Evolutionary conservation across 1,284 basidiomycete species (phyloP).

Genomic region (Bondarzewia mesenterica): DNA sequence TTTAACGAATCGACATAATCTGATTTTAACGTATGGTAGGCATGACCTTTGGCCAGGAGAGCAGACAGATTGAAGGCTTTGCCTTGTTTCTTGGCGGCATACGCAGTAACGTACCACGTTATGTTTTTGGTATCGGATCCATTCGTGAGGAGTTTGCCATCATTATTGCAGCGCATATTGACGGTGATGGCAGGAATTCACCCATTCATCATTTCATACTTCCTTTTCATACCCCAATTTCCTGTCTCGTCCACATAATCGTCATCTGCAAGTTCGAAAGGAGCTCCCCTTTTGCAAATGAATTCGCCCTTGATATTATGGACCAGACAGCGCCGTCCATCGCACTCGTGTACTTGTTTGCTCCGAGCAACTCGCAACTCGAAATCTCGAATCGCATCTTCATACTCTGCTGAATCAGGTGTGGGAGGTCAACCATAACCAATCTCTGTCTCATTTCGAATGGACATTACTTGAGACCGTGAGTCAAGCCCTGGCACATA

Average conservation of each 20-base stretch:
- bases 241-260: conserved; percentile 17
- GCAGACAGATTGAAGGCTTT: conserved; percentile 21
- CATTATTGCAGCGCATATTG: conserved; percentile 24
- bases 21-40: conserved; percentile 14
- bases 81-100: conserved; percentile 20
- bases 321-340: conserved; percentile 16
- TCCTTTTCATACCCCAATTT: conserved; percentile 15
- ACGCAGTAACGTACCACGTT: conserved; percentile 9
- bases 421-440: background rate
- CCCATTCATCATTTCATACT: conserved; percentile 19
- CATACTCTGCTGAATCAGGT: background rate
- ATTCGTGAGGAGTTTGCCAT: conserved; percentile 27
- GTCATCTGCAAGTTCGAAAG: conserved; percentile 17
- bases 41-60: conserved; percentile 21
- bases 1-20: conserved; percentile 9
- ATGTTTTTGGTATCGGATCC: conserved; percentile 19
- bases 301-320: conserved; percentile 13
- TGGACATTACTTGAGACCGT: background rate
- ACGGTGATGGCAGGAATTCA: conserved; percentile 21
- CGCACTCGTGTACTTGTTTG: conserved; percentile 26
- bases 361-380: conserved; percentile 13
- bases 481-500: background rate
- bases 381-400: background rate
- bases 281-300: conserved; percentile 29
- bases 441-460: background rate